phyloP scores from a whole-genome alignment of 2,329 filamentous ascomycete genomes.

The Epichloe festucae region DNA sequence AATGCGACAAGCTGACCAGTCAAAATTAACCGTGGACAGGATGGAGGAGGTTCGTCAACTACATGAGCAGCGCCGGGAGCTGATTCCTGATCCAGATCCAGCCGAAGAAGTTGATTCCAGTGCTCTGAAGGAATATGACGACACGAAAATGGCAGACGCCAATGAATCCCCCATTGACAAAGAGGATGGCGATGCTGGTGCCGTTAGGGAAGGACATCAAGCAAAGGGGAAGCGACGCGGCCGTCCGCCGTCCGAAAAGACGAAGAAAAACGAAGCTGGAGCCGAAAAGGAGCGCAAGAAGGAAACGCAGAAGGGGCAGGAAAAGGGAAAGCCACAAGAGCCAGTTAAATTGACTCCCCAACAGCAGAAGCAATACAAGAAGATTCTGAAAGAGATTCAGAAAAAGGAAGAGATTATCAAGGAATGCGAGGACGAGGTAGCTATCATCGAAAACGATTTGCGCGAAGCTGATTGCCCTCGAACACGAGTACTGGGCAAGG shows the following conservation, averaged over 20 bases:
- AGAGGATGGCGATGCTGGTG: conserved; percentile 51
- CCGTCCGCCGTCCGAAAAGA: conserved; percentile 47
- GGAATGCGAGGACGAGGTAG: conserved; percentile 75
- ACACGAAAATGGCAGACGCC: conserved; percentile 47
- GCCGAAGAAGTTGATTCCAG: conserved; percentile 42
- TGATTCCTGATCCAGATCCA: conserved; percentile 60
- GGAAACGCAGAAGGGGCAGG: conserved; percentile 41
- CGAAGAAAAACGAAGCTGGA: conserved; percentile 55
- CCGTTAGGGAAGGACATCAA: conserved; percentile 57
- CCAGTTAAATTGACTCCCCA: conserved; percentile 51
- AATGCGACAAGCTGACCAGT: not conserved
- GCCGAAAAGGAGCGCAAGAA: conserved; percentile 50
- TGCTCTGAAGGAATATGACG: conserved; percentile 34
- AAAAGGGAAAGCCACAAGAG: conserved; percentile 52
- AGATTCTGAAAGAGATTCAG: conserved; percentile 77
- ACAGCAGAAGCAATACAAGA: conserved; percentile 79
- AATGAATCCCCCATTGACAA: conserved; percentile 46
- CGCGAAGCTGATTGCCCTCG: conserved; percentile 88
- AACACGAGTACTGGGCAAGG: conserved; percentile 79
- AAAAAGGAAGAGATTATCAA: conserved; percentile 76
- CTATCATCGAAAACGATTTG: conserved; percentile 76
- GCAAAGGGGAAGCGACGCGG: conserved; percentile 40
- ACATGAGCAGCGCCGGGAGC: conserved; percentile 60
- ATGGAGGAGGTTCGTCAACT: conserved; percentile 57
- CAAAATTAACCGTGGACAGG: conserved; percentile 23